Conservation (phyloP, 192 early-diverging fungal genomes). For the Linnemannia schmuckeri region DNA sequence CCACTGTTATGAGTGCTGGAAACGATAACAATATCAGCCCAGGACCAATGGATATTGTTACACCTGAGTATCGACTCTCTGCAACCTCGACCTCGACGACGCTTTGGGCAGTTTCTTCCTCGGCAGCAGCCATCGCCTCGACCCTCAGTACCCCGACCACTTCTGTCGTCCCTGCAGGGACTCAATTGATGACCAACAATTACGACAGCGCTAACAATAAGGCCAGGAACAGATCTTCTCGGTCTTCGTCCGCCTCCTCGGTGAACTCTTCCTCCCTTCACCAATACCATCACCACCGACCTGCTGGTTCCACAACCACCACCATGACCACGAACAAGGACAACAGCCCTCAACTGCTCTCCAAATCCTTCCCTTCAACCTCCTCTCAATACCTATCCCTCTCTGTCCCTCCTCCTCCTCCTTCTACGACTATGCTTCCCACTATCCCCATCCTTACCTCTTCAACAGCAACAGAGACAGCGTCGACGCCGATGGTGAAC, state of each 20-base stretch:
- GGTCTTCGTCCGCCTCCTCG: not conserved
- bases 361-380: not conserved
- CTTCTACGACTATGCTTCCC: not conserved
- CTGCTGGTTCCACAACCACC: not conserved
- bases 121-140: not conserved
- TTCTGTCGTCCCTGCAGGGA: not conserved
- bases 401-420: not conserved
- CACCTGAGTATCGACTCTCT: not conserved
- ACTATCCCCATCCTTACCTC: not conserved
- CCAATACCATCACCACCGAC: not conserved
- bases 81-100: not conserved
- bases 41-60: slow-evolving; percentile 10
- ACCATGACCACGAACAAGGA: not conserved
- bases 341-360: not conserved
- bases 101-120: not conserved
- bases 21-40: not conserved
- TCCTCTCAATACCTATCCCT: not conserved
- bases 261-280: not conserved
- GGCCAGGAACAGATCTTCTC: not conserved
- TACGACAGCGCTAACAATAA: not conserved
- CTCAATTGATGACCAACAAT: not conserved
- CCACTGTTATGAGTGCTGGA: not conserved
- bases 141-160: not conserved
- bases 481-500: slow-evolving; percentile 10
- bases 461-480: not conserved